phyloP scores from a whole-genome alignment of 352 stramenopile genomes.

The Discostella stelligera region DNA sequence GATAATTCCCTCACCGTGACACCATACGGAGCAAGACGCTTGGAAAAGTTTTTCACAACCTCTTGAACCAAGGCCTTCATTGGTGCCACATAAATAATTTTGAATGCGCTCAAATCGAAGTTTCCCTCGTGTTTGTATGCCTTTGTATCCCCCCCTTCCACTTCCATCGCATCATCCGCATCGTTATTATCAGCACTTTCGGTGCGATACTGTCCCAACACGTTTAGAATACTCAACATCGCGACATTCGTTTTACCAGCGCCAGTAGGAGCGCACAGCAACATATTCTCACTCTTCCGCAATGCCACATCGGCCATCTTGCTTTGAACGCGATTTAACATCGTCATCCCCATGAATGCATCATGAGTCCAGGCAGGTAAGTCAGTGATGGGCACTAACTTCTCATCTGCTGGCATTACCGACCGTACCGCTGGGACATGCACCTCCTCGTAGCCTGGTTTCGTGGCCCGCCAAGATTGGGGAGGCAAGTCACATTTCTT shows the following conservation, averaged over 20 bases:
- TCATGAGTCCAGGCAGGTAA: conserved; percentile 94
- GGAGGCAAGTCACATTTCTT: conserved; percentile 94
- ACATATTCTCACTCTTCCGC: conserved; percentile 93
- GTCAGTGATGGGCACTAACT: conserved; percentile 86
- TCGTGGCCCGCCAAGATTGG: conserved; percentile 94
- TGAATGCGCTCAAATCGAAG: conserved; percentile 96
- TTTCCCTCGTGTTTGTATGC: conserved; percentile 75
- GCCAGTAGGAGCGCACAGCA: conserved; percentile 98
- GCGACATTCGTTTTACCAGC: conserved; percentile 99
- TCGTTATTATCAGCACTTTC: conserved; percentile 56
- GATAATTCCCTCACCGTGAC: conserved; percentile 96
- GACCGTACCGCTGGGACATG: conserved; percentile 94
- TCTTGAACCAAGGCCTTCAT: conserved; percentile 99
- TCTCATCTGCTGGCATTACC: conserved; percentile 78
- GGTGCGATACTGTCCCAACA: conserved; percentile 91
- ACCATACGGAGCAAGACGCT: conserved; percentile 91
- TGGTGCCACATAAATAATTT: conserved; percentile 99
- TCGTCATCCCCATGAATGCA: conserved; percentile 96
- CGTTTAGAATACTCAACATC: conserved; percentile 97
- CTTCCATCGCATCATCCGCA: conserved; percentile 68
- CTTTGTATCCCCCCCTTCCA: conserved; percentile 70
- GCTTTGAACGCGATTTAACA: conserved; percentile 98
- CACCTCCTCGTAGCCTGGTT: conserved; percentile 98
- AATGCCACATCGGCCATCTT: conserved; percentile 94
- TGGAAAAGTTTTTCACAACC: conserved; percentile 96